Evolutionary conservation across 116 monocot species (phyloP).

Genomic region (Phalaenopsis hybrid): DNA sequence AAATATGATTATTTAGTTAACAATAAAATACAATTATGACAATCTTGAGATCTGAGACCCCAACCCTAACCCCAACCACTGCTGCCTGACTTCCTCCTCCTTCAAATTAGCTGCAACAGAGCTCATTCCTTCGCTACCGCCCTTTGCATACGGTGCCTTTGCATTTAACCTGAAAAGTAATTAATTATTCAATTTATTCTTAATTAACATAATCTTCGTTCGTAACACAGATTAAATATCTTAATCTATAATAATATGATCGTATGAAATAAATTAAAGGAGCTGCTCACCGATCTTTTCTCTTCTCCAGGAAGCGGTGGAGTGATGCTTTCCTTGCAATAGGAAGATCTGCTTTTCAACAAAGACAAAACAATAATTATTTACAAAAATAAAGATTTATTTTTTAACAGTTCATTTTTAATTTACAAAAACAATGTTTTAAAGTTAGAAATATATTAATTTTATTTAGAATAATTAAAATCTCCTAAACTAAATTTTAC

Average conservation of each 20-base stretch:
- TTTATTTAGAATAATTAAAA: no score
- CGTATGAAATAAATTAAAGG: neutral
- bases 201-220: neutral
- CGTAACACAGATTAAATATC: neutral
- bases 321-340: constrained; percentile 45
- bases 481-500: no score
- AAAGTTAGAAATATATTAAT: neutral
- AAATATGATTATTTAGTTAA: no score
- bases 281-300: constrained; percentile 41
- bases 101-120: no score
- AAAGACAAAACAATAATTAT: neutral
- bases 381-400: neutral
- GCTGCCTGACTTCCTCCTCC: no score
- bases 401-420: neutral
- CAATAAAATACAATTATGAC: no score
- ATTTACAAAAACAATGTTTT: no score
- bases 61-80: no score
- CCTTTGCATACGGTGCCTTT: constrained; percentile 27
- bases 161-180: constrained; percentile 27
- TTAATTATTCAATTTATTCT: neutral
- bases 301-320: constrained; percentile 55
- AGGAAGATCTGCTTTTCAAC: constrained; percentile 31
- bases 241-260: neutral
- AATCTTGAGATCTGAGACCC: no score
- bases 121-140: no score